phyloP scores from a whole-genome alignment of 495 filamentous ascomycete species.

The Penicillium cosmopolitanum region DNA sequence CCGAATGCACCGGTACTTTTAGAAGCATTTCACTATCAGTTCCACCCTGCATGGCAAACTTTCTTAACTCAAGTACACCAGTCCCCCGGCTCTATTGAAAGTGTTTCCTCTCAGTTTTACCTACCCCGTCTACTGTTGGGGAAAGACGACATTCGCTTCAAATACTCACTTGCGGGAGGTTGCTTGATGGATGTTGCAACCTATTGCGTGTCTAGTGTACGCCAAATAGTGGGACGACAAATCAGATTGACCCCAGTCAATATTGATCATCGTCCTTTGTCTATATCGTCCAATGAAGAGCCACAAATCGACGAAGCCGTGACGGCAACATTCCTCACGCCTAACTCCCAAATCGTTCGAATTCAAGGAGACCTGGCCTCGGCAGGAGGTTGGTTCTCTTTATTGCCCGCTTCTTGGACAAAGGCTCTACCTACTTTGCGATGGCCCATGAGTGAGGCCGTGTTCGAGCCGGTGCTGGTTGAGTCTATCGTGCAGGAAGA shows the following conservation, averaged over 20 bases:
- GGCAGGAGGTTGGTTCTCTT: conserved; percentile 17
- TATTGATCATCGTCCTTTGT: background rate
- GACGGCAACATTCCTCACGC: conserved; percentile 46
- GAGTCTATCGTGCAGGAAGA: conserved; percentile 15
- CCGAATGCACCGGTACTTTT: conserved; percentile 49
- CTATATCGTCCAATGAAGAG: conserved; percentile 9
- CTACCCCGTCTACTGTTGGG: conserved; percentile 15
- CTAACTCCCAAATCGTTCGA: conserved; percentile 43
- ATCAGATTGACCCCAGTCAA: background rate
- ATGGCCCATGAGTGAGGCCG: conserved; percentile 34
- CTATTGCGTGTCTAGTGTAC: conserved; percentile 1
- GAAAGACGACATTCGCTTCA: conserved; percentile 57
- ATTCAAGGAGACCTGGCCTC: conserved; percentile 38
- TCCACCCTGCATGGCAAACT: conserved; percentile 56
- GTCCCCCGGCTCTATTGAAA: conserved; percentile 14
- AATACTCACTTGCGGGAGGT: background rate
- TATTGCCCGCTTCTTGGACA: conserved; percentile 20
- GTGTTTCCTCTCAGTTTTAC: conserved; percentile 16
- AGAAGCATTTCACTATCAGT: conserved; percentile 62
- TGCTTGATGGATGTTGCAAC: conserved; percentile 4
- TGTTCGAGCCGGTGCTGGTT: conserved; percentile 30
- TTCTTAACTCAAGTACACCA: conserved; percentile 50
- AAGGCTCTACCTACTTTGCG: conserved; percentile 22
- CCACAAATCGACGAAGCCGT: conserved; percentile 44
- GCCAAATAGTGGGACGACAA: conserved; percentile 1